Conservation (phyloP, 2,329 filamentous ascomycete genomes). For the Aspergillus piperis region DNA sequence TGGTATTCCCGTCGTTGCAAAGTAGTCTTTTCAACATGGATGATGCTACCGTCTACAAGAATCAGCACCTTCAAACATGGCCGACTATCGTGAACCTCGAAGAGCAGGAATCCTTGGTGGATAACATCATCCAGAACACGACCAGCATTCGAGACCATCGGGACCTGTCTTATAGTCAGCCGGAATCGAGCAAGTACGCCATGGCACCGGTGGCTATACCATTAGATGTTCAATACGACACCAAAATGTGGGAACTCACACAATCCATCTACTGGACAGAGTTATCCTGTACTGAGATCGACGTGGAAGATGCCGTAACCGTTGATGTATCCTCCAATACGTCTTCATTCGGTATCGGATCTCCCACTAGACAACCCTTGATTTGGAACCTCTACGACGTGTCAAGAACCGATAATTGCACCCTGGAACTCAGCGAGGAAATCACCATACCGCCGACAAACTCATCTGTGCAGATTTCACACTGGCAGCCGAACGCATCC, state of each 20-base stretch:
- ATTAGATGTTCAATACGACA: slow-evolving; percentile 4
- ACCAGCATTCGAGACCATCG: background rate
- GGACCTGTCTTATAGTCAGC: background rate
- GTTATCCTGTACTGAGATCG: slow-evolving; percentile 2
- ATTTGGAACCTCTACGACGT: background rate
- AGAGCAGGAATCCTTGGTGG: background rate
- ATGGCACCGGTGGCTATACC: slow-evolving; percentile 10
- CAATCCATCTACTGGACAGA: slow-evolving; percentile 12
- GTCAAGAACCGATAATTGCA: background rate
- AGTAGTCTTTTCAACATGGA: slow-evolving; percentile 8
- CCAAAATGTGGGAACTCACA: slow-evolving; percentile 8
- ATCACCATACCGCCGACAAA: slow-evolving; percentile 5
- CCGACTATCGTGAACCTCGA: slow-evolving; percentile 4
- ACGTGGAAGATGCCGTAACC: background rate
- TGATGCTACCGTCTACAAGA: slow-evolving; percentile 1
- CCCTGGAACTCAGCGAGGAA: background rate
- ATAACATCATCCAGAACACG: background rate
- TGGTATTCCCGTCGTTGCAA: slow-evolving; percentile 6
- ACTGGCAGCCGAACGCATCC: slow-evolving; percentile 5
- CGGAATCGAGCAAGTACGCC: slow-evolving; percentile 4
- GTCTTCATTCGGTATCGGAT: background rate
- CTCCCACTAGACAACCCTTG: background rate
- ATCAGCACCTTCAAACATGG: slow-evolving; percentile 8
- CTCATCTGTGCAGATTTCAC: background rate
- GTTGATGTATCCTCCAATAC: background rate